Evolutionary conservation across 2,329 filamentous ascomycete species (phyloP).

Genomic region (Chrysoporthe cubensis): DNA sequence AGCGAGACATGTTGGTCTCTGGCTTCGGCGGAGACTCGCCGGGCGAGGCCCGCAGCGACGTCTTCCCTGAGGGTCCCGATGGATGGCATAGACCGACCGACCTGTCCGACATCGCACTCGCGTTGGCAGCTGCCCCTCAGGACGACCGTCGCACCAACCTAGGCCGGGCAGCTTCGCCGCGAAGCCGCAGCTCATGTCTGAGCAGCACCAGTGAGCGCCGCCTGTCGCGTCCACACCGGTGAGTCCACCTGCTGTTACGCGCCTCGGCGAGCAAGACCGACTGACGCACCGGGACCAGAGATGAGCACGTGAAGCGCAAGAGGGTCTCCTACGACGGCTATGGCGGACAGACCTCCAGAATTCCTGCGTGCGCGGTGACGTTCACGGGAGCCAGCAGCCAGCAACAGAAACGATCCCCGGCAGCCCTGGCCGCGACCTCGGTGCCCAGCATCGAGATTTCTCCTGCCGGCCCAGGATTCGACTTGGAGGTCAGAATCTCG

Average conservation of each 20-base stretch:
- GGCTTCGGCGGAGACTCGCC: background rate
- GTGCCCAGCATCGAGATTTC: background rate
- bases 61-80: background rate
- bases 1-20: background rate
- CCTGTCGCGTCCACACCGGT: slow-evolving; percentile 14
- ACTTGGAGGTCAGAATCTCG: background rate
- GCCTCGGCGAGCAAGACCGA: no score
- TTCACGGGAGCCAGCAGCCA: background rate
- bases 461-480: background rate
- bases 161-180: background rate
- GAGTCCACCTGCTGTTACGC: background rate
- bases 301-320: slow-evolving; percentile 22
- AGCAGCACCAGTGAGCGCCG: slow-evolving; percentile 3
- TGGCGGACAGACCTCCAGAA: slow-evolving; percentile 7
- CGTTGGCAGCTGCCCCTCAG: slow-evolving; percentile 5
- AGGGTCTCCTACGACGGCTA: slow-evolving; percentile 15
- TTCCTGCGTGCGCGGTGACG: background rate
- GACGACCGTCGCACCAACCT: background rate
- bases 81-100: background rate
- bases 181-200: background rate
- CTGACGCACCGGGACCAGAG: slow-evolving; percentile 2
- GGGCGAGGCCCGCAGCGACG: background rate
- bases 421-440: background rate
- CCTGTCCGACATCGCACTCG: slow-evolving; percentile 10
- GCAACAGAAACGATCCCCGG: background rate